A percentile compares a stretch with the other conserved stretches of the same genome.
phyloP scores from a whole-genome alignment of 305 asterid genomes.

The Fraxinus velutina region DNA sequence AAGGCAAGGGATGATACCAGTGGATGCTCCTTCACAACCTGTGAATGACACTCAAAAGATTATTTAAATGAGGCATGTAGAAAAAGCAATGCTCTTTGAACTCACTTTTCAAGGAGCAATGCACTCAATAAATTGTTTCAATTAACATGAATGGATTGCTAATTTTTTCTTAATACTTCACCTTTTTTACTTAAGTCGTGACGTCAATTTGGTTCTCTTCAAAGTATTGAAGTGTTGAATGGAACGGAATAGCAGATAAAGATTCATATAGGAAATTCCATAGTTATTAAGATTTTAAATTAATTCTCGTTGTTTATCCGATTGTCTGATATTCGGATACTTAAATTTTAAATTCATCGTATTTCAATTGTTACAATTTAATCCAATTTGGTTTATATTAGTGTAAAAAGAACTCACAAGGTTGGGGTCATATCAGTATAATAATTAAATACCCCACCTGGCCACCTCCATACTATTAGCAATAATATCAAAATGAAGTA shows the following conservation, averaged over 20 bases:
- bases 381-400: neutral
- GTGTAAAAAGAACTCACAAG: neutral
- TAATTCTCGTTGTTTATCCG: neutral
- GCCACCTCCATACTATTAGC: neutral
- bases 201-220: neutral
- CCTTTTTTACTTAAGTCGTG: neutral
- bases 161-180: neutral
- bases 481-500: neutral
- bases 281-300: neutral
- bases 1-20: constrained; percentile 42
- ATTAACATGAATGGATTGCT: neutral
- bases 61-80: constrained; percentile 35
- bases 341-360: neutral
- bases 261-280: neutral
- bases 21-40: constrained; percentile 20
- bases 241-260: neutral
- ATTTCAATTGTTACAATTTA: neutral
- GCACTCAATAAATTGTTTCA: constrained; percentile 56
- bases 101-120: constrained; percentile 54
- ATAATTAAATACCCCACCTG: neutral
- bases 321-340: neutral
- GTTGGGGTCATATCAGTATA: neutral
- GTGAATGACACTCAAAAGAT: constrained; percentile 29
- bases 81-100: constrained; percentile 68
- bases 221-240: neutral